Evolutionary conservation across 2,329 filamentous ascomycete genomes (phyloP).

Genomic region (Scedosporium apiospermum): DNA sequence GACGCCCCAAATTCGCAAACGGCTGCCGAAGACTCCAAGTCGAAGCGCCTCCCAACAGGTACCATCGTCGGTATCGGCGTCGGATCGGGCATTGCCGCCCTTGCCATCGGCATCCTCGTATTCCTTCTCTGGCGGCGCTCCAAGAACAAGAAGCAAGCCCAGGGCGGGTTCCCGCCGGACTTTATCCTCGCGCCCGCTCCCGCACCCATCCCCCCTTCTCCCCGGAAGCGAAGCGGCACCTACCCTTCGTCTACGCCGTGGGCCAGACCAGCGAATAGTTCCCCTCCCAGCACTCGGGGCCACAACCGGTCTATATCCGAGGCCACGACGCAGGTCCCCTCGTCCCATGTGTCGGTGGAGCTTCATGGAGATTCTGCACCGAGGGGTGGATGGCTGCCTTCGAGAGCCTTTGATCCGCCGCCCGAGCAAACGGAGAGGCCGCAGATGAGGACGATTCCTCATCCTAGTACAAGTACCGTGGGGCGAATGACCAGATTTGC

Average conservation of each 20-base stretch:
- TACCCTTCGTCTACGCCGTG: neutral
- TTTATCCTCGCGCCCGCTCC: constrained; percentile 1
- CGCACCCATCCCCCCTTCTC: neutral
- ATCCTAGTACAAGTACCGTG: constrained; percentile 1
- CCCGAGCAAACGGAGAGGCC: neutral
- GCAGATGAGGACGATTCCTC: constrained; percentile 5
- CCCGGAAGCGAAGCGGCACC: neutral
- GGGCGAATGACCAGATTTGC: constrained; percentile 5
- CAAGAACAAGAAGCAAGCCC: neutral
- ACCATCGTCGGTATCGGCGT: constrained; percentile 6
- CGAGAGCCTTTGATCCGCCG: neutral
- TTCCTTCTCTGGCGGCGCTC: constrained; percentile 2
- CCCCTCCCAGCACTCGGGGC: neutral
- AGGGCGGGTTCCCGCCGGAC: neutral
- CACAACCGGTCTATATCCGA: constrained; percentile 2
- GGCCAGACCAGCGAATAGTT: neutral
- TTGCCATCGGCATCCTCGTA: neutral
- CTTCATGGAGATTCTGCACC: neutral
- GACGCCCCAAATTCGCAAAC: neutral
- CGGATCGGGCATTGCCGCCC: constrained; percentile 2
- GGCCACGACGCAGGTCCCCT: constrained; percentile 4
- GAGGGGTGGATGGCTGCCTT: neutral
- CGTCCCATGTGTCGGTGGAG: neutral
- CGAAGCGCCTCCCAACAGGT: constrained; percentile 5
- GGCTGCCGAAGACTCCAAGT: neutral